These are phyloP conservation scores for Chrysosporium queenslandicum DNA, from an alignment of 2,329 filamentous ascomycete species.

Conservation along the genomic window DNA sequence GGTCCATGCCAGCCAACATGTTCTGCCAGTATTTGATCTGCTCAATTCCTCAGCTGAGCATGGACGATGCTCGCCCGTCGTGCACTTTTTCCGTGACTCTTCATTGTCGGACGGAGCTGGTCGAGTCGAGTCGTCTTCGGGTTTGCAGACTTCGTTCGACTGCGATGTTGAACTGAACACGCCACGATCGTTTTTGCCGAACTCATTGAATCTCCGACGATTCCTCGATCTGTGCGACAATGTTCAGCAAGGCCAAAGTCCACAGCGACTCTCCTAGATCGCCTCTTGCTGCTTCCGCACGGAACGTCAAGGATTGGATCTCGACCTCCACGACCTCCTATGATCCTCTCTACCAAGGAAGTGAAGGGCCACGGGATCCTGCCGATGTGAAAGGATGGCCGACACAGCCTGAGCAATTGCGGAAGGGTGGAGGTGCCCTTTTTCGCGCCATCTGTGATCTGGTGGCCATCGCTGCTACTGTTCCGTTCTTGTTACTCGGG, in stretches of 20 bases:
- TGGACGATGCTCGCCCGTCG: too few relatives aligned
- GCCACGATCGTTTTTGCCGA: too few relatives aligned
- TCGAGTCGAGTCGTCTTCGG: too few relatives aligned
- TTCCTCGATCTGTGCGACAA: too few relatives aligned
- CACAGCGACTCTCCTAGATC: not conserved
- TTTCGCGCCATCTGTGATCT: not conserved
- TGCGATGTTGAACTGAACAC: too few relatives aligned
- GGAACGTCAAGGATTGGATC: not conserved
- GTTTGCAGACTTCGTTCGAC: too few relatives aligned
- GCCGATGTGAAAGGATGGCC: slow-evolving; percentile 6
- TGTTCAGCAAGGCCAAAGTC: not conserved
- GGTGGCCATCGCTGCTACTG: not conserved
- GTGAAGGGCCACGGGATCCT: not conserved
- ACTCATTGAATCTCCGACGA: too few relatives aligned
- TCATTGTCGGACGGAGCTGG: too few relatives aligned
- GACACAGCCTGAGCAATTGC: not conserved
- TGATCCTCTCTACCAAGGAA: not conserved
- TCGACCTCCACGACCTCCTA: slow-evolving; percentile 2
- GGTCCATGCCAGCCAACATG: too few relatives aligned
- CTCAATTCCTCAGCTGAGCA: too few relatives aligned
- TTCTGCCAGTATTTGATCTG: too few relatives aligned
- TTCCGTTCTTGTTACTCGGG: slow-evolving; percentile 11
- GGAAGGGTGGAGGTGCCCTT: not conserved
- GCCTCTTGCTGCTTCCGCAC: not conserved
- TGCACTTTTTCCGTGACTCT: too few relatives aligned